Percentiles rank a stretch among this genome's conserved stretches.
phyloP scores from a whole-genome alignment of 441 rosid species.

The Codiaeum variegatum region DNA sequence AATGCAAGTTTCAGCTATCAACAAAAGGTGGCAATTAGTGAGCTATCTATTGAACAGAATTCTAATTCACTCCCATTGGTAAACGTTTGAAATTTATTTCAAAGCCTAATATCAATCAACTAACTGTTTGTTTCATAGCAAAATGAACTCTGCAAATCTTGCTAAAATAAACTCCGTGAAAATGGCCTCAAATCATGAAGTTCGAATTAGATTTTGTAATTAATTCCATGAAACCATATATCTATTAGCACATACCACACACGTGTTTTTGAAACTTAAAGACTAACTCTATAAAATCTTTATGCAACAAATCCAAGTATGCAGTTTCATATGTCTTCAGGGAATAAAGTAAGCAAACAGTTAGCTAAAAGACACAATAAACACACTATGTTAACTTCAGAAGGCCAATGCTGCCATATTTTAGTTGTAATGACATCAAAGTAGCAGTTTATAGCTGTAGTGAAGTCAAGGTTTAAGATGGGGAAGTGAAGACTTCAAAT shows the following conservation, averaged over 20 bases:
- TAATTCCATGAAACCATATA: neutral
- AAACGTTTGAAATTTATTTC: neutral
- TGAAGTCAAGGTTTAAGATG: neutral
- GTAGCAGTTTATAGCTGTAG: neutral
- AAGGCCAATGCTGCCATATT: neutral
- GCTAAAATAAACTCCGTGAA: no score
- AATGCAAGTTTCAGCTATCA: neutral
- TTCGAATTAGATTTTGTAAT: no score
- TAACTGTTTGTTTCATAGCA: no score
- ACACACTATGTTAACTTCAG: neutral
- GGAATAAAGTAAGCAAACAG: neutral
- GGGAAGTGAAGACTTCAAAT: neutral
- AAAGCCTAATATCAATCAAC: neutral
- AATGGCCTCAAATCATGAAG: no score
- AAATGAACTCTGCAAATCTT: neutral
- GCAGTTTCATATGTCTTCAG: neutral
- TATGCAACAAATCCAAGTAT: neutral
- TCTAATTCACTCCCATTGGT: neutral
- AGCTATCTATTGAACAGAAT: neutral
- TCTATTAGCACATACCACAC: neutral
- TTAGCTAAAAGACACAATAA: neutral
- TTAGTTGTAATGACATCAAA: neutral
- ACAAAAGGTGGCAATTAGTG: no score
- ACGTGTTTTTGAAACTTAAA: neutral
- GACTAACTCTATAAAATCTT: neutral